Conservation (phyloP, 768 basidiomycete species). For the Mrakia hoshinonis region DNA sequence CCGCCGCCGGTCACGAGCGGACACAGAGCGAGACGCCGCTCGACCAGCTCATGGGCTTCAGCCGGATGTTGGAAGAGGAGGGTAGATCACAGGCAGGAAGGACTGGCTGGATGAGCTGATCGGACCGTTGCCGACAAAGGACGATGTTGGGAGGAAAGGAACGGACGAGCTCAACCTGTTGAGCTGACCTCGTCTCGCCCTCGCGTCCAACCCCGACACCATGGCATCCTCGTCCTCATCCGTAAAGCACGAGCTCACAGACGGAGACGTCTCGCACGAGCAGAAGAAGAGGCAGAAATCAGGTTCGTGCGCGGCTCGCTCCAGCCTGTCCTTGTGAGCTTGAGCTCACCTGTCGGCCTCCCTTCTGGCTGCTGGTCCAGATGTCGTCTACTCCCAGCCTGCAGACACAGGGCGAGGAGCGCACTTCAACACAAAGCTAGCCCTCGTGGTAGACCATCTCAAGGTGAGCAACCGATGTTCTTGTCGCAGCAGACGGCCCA, state of each 20-base stretch:
- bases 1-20: too few species aligned
- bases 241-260: not conserved
- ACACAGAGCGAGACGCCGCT: too few species aligned
- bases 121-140: too few species aligned
- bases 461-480: conserved; percentile 63
- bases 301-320: not conserved
- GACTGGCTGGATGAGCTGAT: too few species aligned
- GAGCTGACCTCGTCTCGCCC: too few species aligned
- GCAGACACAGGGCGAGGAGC: conserved; percentile 71
- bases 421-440: conserved; percentile 77
- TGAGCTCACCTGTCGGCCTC: not conserved
- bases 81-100: too few species aligned
- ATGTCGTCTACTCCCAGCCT: conserved; percentile 75
- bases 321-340: not conserved
- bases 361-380: conserved; percentile 41
- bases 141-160: too few species aligned
- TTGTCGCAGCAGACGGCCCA: too few species aligned
- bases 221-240: not conserved
- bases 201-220: conserved; percentile 3
- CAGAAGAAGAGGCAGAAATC: conserved; percentile 3
- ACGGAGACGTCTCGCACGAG: not conserved
- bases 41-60: too few species aligned
- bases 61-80: too few species aligned
- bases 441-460: conserved; percentile 71
- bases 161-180: too few species aligned